Base-by-base conservation (phyloP, 1,139 yeast genomes). In the Scheffersomyces stambukii region DNA sequence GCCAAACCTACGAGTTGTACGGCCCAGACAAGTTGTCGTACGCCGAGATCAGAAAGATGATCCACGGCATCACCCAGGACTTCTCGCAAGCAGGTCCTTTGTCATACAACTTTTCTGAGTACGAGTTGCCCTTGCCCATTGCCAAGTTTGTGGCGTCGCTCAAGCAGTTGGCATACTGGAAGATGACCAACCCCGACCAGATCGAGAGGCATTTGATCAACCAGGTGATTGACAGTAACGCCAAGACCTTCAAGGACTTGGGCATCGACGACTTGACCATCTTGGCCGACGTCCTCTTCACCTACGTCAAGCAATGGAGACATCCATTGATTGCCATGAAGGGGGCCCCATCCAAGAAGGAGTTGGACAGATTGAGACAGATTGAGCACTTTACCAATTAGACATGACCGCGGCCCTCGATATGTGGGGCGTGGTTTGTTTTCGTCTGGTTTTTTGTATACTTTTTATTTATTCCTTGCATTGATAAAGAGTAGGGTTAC, bases 121-220 rank as follows among this genome's bases (percentile, higher is more conserved):
- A 58, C 36, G 35, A 51, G 28, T 39, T 57, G 13, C 63, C 64
- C 27, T 48, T 58, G 27, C 52, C 52, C 43, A 60, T 59, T 53
- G 86, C 57, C 47, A 70, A 54, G 54, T 62, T 48, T 33, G 57
- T 52, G 21, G 72, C 73, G 28, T 61, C 61, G 29, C 27, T 75
- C 28, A 77, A 77, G 54, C 71, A 68, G 45, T 52, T 62, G 37
- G 60, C 75, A 32, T 82, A 83, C 70, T 81, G 89, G 83, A 74
- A 70, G 47, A 69, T 75, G 48, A 65, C 78, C 36, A 80, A 77
- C 48, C 75, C 85, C 19, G 95, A 85, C 57, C 82, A 80, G 55
- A 70, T 82, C 37, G 84, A 79, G 58, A 77, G 95, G 60, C 81
- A 78, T 59, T 70, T 75, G 48, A 69, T 82, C 41, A 66, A 82